phyloP scores from a whole-genome alignment of 2,329 filamentous ascomycete genomes.

The Aspergillus carbonarius region DNA sequence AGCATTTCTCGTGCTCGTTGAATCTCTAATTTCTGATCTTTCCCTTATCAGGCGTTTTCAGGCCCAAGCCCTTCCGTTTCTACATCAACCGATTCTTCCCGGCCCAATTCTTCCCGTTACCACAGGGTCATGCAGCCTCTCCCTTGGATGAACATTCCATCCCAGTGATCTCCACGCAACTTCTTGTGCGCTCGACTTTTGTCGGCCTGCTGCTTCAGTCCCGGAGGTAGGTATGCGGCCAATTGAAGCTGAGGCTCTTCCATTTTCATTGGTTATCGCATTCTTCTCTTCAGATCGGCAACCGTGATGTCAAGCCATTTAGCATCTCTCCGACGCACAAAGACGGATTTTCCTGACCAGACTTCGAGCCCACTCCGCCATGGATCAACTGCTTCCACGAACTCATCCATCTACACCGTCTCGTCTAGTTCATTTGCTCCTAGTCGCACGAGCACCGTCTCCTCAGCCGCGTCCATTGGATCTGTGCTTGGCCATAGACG shows the following conservation, averaged over 20 bases:
- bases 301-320: conserved; percentile 43
- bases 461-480: conserved; percentile 68
- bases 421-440: conserved; percentile 51
- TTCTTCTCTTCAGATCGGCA: conserved; percentile 28
- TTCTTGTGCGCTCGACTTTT: conserved; percentile 7
- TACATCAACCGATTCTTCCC: conserved; percentile 25
- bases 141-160: conserved; percentile 28
- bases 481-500: conserved; percentile 64
- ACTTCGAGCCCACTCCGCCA: conserved; percentile 52
- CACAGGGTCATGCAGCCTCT: conserved; percentile 21
- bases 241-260: conserved; percentile 29
- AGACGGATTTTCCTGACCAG: conserved; percentile 43
- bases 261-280: conserved; percentile 28
- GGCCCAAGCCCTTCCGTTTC: conserved; percentile 18
- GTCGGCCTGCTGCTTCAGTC: conserved; percentile 26
- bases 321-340: conserved; percentile 37
- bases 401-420: conserved; percentile 53
- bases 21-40: not conserved
- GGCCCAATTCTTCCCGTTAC: conserved; percentile 18
- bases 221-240: conserved; percentile 42
- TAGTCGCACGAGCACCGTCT: conserved; percentile 67
- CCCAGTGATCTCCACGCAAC: conserved; percentile 8
- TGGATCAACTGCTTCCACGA: conserved; percentile 56
- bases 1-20: not conserved
- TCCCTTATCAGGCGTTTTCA: not conserved